Evolutionary conservation across 371 early-diverging fungal genomes (phyloP), one percentile per base, ranked within the genome.

Genomic region (Blyttiomyces sp.): DNA sequence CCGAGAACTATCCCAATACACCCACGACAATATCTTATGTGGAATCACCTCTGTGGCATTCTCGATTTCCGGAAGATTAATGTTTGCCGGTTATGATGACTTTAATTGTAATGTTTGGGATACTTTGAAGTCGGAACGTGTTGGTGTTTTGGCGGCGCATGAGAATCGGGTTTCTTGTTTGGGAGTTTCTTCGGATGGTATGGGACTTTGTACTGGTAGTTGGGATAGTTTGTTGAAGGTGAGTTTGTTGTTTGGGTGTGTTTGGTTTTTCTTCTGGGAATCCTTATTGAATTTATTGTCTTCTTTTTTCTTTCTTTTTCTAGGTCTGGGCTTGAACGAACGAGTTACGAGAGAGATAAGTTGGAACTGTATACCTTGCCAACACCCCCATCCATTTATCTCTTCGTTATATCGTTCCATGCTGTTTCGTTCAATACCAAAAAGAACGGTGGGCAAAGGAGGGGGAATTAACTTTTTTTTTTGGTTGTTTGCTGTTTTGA

Each of bases 21-120:
- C 93, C 19, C 93, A 95, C 76, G 95, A 94, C 74, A 89, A 89
- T 63, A 93, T 96, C 64, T 75, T 94, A 54, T 91, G 93, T 73
- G 97, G 98, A 30, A 92, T 97, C 73, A 97, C 98, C 0, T 95
- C 95, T 4, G 89, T 97, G 27, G 94, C 86, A 13, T 97, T 97
- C 72, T 94, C 95, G 33, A 80, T 89, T 49, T 94, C 94, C 4
- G 98, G 98, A 3, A 88, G 98, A 45, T 74, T 96, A 30, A 70
- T 97, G 52, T 97, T 97, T 81, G 94, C 96, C 23, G 98, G 96
- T 35, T 96, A 96, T 67, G 98, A 97, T 68, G 96, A 97, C 74
- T 95, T 89, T 69, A 96, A 93, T 74, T 91, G 93, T 83, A 94
- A 95, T 64, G 96, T 95, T 3, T 97, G 98, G 98, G 98, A 97